A percentile compares a stretch with the other conserved stretches of the same genome.
These are phyloP conservation scores for Albizia julibrissin DNA, from an alignment of 306 rosid species.

Conservation along the genomic window DNA sequence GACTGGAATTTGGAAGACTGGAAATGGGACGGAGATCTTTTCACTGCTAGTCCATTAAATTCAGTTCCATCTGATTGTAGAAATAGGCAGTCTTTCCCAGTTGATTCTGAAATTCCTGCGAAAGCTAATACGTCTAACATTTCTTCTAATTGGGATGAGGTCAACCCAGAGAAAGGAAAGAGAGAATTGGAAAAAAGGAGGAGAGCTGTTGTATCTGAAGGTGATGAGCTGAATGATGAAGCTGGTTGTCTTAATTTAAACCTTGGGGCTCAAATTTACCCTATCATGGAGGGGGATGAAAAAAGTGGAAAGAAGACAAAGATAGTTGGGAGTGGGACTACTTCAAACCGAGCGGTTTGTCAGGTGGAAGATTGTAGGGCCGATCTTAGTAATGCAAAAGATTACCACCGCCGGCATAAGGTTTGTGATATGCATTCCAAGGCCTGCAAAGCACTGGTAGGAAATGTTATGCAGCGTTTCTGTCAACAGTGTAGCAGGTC, in stretches of 20 bases:
- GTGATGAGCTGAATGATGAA: conserved; percentile 53
- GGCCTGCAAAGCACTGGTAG: conserved; percentile 74
- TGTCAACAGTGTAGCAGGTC: conserved; percentile 98
- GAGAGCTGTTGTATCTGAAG: conserved; percentile 49
- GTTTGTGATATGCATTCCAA: conserved; percentile 88
- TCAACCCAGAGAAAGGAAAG: conserved; percentile 47
- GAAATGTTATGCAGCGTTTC: conserved; percentile 79
- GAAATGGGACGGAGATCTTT: conserved; percentile 89
- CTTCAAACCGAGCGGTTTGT: conserved; percentile 64
- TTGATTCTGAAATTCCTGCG: conserved; percentile 49
- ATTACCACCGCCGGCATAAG: conserved; percentile 79
- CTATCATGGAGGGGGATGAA: conserved; percentile 59
- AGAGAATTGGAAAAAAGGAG: conserved; percentile 77
- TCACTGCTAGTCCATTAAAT: conserved; percentile 63
- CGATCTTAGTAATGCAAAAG: conserved; percentile 82
- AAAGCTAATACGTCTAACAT: conserved; percentile 51
- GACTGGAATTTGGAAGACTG: conserved; percentile 89
- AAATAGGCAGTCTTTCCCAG: conserved; percentile 60
- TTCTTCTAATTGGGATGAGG: conserved; percentile 57
- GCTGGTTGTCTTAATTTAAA: conserved; percentile 59
- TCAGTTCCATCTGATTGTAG: conserved; percentile 59
- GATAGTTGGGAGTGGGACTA: conserved; percentile 54
- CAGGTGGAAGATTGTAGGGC: conserved; percentile 87
- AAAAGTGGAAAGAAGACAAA: conserved; percentile 78
- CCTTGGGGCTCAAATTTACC: conserved; percentile 63